Conservation (phyloP, 768 basidiomycete genomes). For the Boletus vermiculosoides region DNA sequence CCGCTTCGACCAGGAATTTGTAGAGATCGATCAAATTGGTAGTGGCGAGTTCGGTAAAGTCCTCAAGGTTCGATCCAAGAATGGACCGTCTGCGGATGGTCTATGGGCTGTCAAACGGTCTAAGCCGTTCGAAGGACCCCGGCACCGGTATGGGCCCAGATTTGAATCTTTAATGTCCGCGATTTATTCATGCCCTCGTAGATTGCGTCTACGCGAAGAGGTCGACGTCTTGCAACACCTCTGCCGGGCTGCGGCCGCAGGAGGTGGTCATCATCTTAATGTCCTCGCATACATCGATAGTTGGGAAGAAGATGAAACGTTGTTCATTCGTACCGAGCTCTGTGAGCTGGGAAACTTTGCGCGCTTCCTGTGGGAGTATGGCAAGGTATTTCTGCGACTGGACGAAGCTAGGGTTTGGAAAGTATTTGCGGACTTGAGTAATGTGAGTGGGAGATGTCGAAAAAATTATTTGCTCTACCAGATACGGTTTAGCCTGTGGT, state of each 20-base stretch:
- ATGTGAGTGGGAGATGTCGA: constrained; percentile 52
- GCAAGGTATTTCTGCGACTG: constrained; percentile 75
- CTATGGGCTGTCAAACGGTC: constrained; percentile 93
- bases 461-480: constrained; percentile 1
- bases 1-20: constrained; percentile 78
- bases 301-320: constrained; percentile 88
- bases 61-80: constrained; percentile 76
- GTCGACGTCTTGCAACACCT: constrained; percentile 88
- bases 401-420: constrained; percentile 97
- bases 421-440: constrained; percentile 84
- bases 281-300: constrained; percentile 88
- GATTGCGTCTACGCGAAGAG: constrained; percentile 88
- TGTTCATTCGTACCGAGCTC: constrained; percentile 93
- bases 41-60: constrained; percentile 94
- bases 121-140: constrained; percentile 85
- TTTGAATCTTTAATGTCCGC: constrained; percentile 12
- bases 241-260: constrained; percentile 32
- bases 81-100: constrained; percentile 41
- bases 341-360: constrained; percentile 92
- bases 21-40: constrained; percentile 78
- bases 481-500: constrained; percentile 27
- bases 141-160: constrained; percentile 69
- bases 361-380: constrained; percentile 89
- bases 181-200: constrained; percentile 32
- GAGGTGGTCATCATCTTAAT: constrained; percentile 59